A percentile compares a stretch with the other conserved stretches of the same genome.
Evolutionary conservation across 140 eudicot genomes (phyloP).

Genomic region (Senecio squalidus): DNA sequence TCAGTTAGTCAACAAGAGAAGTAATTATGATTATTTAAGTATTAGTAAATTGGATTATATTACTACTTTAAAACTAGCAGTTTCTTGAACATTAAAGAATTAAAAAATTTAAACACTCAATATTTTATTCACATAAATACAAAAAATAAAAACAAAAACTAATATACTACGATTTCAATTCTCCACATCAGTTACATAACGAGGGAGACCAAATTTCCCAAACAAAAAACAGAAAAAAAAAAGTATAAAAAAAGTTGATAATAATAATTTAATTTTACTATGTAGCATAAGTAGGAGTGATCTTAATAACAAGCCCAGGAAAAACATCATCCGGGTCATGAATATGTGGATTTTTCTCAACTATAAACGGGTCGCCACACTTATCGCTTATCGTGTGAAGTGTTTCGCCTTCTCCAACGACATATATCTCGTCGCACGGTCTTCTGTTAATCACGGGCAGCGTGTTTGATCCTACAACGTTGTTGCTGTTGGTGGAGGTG

Average conservation of each 20-base stretch:
- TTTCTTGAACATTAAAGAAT: background rate
- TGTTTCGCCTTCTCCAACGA: conserved; percentile 62
- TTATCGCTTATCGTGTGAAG: conserved; percentile 34
- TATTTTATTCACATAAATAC: background rate
- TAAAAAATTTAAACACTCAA: background rate
- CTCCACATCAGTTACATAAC: conserved; percentile 25
- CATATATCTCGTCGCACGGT: conserved; percentile 73
- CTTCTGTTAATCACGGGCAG: conserved; percentile 9
- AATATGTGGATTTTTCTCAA: conserved; percentile 60
- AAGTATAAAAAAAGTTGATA: background rate
- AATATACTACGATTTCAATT: conserved; percentile 16
- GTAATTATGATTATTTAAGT: no score
- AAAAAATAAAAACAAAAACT: background rate
- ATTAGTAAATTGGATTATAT: no score
- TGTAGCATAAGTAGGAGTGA: conserved; percentile 34
- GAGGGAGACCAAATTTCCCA: conserved; percentile 18
- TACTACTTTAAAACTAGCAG: no score
- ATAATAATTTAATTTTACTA: background rate
- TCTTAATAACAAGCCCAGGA: conserved; percentile 58
- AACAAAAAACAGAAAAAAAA: background rate
- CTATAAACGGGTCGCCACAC: conserved; percentile 61
- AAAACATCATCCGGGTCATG: conserved; percentile 16
- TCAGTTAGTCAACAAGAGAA: no score
- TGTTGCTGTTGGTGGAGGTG: background rate
- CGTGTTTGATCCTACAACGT: conserved; percentile 7